Evolutionary conservation across 1,284 basidiomycete genomes (phyloP).

Genomic region (Cystobasidium sp.): DNA sequence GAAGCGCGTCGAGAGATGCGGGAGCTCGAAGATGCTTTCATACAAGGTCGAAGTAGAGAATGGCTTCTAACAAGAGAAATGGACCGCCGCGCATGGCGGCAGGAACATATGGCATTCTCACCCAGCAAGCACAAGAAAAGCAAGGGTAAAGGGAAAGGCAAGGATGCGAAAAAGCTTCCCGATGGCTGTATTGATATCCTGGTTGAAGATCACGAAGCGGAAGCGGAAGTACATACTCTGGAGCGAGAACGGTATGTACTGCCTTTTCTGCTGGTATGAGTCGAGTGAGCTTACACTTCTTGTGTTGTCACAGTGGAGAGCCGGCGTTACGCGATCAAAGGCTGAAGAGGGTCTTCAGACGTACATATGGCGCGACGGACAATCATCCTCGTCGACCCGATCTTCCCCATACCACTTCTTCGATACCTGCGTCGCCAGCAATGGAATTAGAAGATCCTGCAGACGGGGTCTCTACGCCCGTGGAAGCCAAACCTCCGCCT

Average conservation of each 20-base stretch:
- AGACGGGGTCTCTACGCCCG: not conserved
- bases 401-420: slow-evolving; percentile 18
- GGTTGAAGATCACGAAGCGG: slow-evolving; percentile 66
- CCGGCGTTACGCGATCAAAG: slow-evolving; percentile 17
- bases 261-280: not conserved
- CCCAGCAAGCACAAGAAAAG: slow-evolving; percentile 5
- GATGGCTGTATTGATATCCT: slow-evolving; percentile 78
- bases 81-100: slow-evolving; percentile 38
- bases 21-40: slow-evolving; percentile 49
- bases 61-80: slow-evolving; percentile 13
- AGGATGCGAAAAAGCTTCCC: slow-evolving; percentile 59
- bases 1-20: slow-evolving; percentile 50
- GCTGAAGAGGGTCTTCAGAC: slow-evolving; percentile 38
- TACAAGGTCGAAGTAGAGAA: slow-evolving; percentile 33
- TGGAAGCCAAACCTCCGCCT: slow-evolving; percentile 22
- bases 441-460: slow-evolving; percentile 17
- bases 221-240: slow-evolving; percentile 61
- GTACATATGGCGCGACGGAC: slow-evolving; percentile 37
- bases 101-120: not conserved
- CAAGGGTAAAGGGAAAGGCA: slow-evolving; percentile 46
- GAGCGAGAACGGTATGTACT: slow-evolving; percentile 58
- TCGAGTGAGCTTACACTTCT: not conserved
- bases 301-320: slow-evolving; percentile 29
- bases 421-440: slow-evolving; percentile 29
- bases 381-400: slow-evolving; percentile 9